phyloP scores from a whole-genome alignment of 2,329 filamentous ascomycete species.

The Ophiostoma sp. region DNA sequence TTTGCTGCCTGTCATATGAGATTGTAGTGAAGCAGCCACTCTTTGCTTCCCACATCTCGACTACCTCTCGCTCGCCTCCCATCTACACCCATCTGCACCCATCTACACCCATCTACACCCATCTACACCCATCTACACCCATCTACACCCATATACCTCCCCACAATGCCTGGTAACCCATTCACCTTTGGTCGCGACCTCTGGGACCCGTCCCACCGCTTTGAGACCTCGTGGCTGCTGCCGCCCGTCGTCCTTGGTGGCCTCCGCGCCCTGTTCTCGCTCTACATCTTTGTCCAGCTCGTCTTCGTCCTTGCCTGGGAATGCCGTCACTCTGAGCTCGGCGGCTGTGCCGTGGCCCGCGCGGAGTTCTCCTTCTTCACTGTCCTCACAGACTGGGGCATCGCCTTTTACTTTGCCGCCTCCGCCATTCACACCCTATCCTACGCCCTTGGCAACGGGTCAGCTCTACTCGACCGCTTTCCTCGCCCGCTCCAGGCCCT shows the following conservation, averaged over 20 bases:
- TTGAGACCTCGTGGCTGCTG: constrained; percentile 78
- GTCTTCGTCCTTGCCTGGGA: constrained; percentile 65
- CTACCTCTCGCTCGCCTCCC: too few relatives aligned
- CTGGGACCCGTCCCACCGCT: constrained; percentile 58
- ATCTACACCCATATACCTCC: constrained; percentile 17
- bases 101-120: too few relatives aligned
- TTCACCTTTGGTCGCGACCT: constrained; percentile 40
- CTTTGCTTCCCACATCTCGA: too few relatives aligned
- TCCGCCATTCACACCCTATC: constrained; percentile 62
- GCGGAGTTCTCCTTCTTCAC: constrained; percentile 77
- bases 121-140: too few relatives aligned
- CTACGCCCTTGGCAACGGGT: constrained; percentile 49
- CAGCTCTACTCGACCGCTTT: constrained; percentile 53
- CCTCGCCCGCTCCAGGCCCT: constrained; percentile 59
- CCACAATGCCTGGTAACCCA: constrained; percentile 11
- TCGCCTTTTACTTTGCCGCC: constrained; percentile 71
- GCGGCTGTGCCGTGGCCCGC: constrained; percentile 43
- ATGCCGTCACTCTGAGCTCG: constrained; percentile 44
- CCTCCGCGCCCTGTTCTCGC: constrained; percentile 48
- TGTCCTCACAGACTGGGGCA: constrained; percentile 72
- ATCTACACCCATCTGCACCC: too few relatives aligned
- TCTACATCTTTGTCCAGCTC: constrained; percentile 66
- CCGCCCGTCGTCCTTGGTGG: constrained; percentile 56
- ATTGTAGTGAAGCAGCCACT: too few relatives aligned
- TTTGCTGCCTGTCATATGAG: too few relatives aligned